Evolutionary conservation across 2,329 filamentous ascomycete species (phyloP).

Genomic region (Aspergillus sp.): DNA sequence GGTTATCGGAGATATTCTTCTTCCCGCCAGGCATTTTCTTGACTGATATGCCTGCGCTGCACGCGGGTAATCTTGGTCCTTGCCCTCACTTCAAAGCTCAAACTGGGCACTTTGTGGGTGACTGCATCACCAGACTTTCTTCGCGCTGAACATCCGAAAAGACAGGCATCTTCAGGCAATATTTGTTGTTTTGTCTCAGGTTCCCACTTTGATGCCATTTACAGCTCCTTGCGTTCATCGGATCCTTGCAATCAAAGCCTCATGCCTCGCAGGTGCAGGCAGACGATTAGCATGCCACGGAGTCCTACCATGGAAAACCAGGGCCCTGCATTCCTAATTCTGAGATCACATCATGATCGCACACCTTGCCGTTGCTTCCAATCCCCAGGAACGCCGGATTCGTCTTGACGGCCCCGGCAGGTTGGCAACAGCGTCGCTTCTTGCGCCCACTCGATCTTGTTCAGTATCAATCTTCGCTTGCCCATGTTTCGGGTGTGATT

Average conservation of each 20-base stretch:
- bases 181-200: background rate
- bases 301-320: background rate
- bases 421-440: background rate
- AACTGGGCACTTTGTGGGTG: background rate
- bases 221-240: conserved; percentile 15
- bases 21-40: conserved; percentile 1
- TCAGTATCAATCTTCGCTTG: no score
- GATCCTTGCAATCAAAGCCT: background rate
- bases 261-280: background rate
- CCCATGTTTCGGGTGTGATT: no score
- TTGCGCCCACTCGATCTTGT: no score
- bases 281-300: background rate
- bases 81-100: background rate
- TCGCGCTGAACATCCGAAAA: background rate
- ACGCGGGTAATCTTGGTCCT: conserved; percentile 2
- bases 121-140: conserved; percentile 9
- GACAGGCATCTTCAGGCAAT: background rate
- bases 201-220: conserved; percentile 8
- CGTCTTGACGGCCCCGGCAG: background rate
- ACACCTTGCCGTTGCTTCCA: background rate
- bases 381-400: background rate
- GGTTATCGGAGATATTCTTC: conserved; percentile 10
- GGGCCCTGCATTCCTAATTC: background rate
- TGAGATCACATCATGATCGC: background rate
- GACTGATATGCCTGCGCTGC: conserved; percentile 3